These are phyloP conservation scores for Mycosarcoma mackinlayi DNA, from an alignment of 1,284 basidiomycete genomes.

Conservation along the genomic window DNA sequence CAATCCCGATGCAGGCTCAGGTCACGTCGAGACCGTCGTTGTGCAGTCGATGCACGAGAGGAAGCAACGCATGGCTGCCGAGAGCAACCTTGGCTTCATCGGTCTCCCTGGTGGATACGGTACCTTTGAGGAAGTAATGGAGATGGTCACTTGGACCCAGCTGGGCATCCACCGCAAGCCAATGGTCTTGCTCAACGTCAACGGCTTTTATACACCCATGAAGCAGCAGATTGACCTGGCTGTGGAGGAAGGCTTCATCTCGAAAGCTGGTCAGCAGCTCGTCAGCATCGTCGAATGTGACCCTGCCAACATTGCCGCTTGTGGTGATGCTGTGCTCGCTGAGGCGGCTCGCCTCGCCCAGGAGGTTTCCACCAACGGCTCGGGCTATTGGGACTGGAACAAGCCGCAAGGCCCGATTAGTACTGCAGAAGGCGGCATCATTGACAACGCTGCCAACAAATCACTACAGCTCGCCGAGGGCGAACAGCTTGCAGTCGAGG, in stretches of 20 bases:
- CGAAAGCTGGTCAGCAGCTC: slow-evolving; percentile 38
- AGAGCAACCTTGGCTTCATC: slow-evolving; percentile 79
- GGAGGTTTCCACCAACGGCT: slow-evolving; percentile 34
- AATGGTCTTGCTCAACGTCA: slow-evolving; percentile 83
- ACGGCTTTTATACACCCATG: slow-evolving; percentile 82
- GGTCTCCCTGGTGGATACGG: slow-evolving; percentile 90
- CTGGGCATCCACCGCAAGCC: slow-evolving; percentile 89
- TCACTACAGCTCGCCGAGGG: slow-evolving; percentile 24
- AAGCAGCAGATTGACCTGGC: slow-evolving; percentile 77
- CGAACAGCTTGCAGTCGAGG: slow-evolving; percentile 56
- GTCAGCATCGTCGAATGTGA: slow-evolving; percentile 73
- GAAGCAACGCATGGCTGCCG: slow-evolving; percentile 85
- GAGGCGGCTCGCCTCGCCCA: slow-evolving; percentile 50
- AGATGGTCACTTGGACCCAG: slow-evolving; percentile 91
- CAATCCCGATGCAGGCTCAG: slow-evolving; percentile 23
- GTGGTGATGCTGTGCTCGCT: slow-evolving; percentile 58
- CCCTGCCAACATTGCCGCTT: slow-evolving; percentile 76
- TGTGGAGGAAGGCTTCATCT: slow-evolving; percentile 77
- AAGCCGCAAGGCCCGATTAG: slow-evolving; percentile 37
- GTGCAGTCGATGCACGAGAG: slow-evolving; percentile 91
- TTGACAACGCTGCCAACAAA: slow-evolving; percentile 39
- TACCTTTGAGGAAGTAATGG: slow-evolving; percentile 89
- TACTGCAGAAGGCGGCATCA: slow-evolving; percentile 29
- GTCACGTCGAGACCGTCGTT: slow-evolving; percentile 47
- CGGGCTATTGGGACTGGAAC: slow-evolving; percentile 63